These are phyloP conservation scores for Talaromyces nanjingensis DNA, from an alignment of 495 filamentous ascomycete genomes.

Conservation along the genomic window DNA sequence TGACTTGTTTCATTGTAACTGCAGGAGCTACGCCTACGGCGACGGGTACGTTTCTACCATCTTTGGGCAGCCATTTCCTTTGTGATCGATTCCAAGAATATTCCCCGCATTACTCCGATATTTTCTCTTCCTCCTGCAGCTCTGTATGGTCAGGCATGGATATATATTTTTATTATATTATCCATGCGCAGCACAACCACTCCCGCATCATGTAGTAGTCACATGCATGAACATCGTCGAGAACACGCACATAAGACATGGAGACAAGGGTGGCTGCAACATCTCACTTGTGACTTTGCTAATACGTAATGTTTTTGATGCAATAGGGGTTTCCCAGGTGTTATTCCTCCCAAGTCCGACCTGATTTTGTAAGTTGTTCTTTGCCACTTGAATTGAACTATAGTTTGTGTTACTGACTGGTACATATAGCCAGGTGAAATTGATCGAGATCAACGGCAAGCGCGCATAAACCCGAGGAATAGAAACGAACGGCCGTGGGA, in stretches of 20 bases:
- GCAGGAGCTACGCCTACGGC: constrained; percentile 75
- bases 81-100: not conserved
- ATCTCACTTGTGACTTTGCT: not conserved
- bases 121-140: not conserved
- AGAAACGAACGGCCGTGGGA: not conserved
- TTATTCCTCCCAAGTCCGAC: constrained; percentile 44
- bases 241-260: not conserved
- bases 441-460: constrained; percentile 6
- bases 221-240: not conserved
- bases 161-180: not conserved
- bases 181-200: not conserved
- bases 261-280: not conserved
- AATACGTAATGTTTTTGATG: constrained; percentile 14
- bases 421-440: constrained; percentile 1
- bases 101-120: not conserved
- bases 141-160: not conserved
- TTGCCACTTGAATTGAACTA: not conserved
- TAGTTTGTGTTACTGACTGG: not conserved
- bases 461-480: not conserved
- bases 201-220: not conserved
- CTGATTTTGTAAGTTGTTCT: constrained; percentile 43
- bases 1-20: constrained; percentile 18
- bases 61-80: not conserved
- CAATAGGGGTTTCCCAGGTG: constrained; percentile 56
- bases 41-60: constrained; percentile 44